These are phyloP conservation scores for Leishmania lainsoni DNA, from an alignment of 208 protist genomes.

Conservation along the genomic window DNA sequence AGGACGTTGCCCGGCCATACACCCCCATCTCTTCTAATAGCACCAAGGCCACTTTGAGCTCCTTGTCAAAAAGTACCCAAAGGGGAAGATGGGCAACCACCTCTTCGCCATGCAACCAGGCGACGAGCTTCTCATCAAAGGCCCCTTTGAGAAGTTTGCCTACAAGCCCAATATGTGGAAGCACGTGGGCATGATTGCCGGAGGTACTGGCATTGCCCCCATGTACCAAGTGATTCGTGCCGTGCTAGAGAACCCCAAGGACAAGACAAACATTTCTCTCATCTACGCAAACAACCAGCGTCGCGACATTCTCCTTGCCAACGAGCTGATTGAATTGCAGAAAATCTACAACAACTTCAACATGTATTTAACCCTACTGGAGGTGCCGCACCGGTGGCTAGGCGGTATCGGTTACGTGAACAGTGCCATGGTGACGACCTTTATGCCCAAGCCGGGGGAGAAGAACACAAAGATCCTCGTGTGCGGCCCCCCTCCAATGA, in stretches of 20 bases:
- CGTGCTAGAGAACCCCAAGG: constrained; percentile 78
- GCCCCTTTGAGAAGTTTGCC: constrained; percentile 89
- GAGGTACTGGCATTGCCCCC: constrained; percentile 92
- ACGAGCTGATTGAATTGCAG: constrained; percentile 85
- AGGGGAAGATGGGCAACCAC: constrained; percentile 92
- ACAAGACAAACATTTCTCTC: constrained; percentile 85
- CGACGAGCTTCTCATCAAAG: constrained; percentile 89
- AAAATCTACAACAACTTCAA: constrained; percentile 86
- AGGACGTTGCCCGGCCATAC: constrained; percentile 90
- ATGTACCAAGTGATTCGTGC: constrained; percentile 90
- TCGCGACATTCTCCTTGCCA: constrained; percentile 90
- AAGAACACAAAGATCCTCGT: constrained; percentile 81
- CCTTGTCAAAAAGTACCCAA: constrained; percentile 86
- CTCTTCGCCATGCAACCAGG: constrained; percentile 90
- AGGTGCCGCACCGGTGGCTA: constrained; percentile 72
- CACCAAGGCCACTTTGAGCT: constrained; percentile 86
- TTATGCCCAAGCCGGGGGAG: constrained; percentile 77
- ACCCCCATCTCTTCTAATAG: constrained; percentile 75
- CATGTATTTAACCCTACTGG: constrained; percentile 87
- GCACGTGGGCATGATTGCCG: constrained; percentile 91
- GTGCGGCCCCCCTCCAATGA: constrained; percentile 87
- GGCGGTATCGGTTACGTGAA: constrained; percentile 87
- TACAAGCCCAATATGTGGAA: constrained; percentile 89
- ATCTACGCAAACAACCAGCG: constrained; percentile 90
- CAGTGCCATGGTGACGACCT: constrained; percentile 75